Base-by-base conservation (phyloP, 2,329 filamentous ascomycete genomes). In the Ophiostoma sp. region DNA sequence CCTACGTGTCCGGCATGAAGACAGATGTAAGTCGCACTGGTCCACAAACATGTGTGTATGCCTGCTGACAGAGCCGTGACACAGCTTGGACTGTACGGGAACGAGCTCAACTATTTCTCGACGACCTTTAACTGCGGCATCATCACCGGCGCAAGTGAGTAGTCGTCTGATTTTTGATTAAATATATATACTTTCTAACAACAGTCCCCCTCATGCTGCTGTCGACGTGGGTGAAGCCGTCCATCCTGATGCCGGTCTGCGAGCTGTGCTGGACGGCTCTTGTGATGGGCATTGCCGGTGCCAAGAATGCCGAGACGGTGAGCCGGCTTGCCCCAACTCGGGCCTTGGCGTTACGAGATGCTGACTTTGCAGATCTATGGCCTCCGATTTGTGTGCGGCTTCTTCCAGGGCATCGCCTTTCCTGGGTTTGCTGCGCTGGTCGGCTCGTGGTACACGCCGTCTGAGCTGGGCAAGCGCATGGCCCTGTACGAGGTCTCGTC, bases 401-500 rank as follows among this genome's bases (percentile, higher is more conserved):
- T 54, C 48, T 54, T 54, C 48, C 48, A 54, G 48, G 48, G 48
- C 20, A 54, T 54, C 3, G 48, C 48, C 48, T 54, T 54, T 54
- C 48, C 48, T 5, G 48, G 48, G 1, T 54, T 54, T 15, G 48
- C 48, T 23, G 48, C 48, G 8, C 48, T 54, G 7, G 48, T 54
- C n/a, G 48, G 48, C 10, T 54, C 48, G 20, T 54, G 48, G 48
- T 54, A 54, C 48, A 54, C 48, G 20, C 48, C 48, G 5, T 54
- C 48, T 10, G 48, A 54, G n/a, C 48, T 54, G 48, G 48, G 48
- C 48, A 54, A 54, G 48, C 48, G 48, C 48, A 54, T 54, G 48
- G 48, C 48, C n/a, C n/a, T 54, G 20, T 54, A 54, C n/a, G 48
- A 54, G 48, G 48, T 54, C n/a, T 54, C 48, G n/a, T 54, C 48